Base-by-base conservation (phyloP, 2,329 filamentous ascomycete species). In the Paecilomyces niveus region DNA sequence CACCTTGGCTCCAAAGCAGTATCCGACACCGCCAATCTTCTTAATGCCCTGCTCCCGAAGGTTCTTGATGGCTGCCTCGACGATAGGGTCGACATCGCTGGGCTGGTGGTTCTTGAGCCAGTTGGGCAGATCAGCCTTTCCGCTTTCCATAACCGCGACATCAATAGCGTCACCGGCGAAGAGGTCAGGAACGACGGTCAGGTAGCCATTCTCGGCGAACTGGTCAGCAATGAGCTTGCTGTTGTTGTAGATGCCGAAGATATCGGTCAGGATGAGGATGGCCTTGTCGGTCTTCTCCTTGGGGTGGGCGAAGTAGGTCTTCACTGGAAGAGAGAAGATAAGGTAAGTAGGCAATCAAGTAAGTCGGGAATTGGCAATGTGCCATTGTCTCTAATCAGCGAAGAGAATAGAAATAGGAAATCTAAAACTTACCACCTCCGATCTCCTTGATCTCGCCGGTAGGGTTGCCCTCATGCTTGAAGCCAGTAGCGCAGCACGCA, bases 1-100 rank as follows among this genome's bases (percentile, higher is more conserved):
- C 63, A 85, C 83, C 80, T 89, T 89, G 57, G 81, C 88, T 39
- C 89, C 89, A 64, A 91, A 89, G 74, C 89, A 92, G 74, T 91
- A 91, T 0, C 89, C 89, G 0, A 86, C 83, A 13, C 79, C 82
- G 1, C 83, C 88, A 35, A 92, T 74, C 62, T 81, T 83, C 70
- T 82, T 84, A 53, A 82, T 72, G 1, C 82, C 81, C 57, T 79
- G 75, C 56, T 80, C 77, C 60, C 81, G 81, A 56, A 91, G 70
- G 57, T 83, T 79, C 70, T 84, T 82, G 62, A 84, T 72, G 33
- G 75, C 74, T 22, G 72, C 68, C 57, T 78, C 77, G 13, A 84
- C 73, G 58, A 84, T 76, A 4, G 82, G 82, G 63, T 86, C 83
- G 18, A 85, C 78, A 8, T 70, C 66, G 2, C 72, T 67, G 5